Percentiles rank a stretch among this genome's conserved stretches.
These are phyloP conservation scores for Syncephalastrum contaminatum DNA, from an alignment of 371 early-diverging fungal species.

Conservation along the genomic window DNA sequence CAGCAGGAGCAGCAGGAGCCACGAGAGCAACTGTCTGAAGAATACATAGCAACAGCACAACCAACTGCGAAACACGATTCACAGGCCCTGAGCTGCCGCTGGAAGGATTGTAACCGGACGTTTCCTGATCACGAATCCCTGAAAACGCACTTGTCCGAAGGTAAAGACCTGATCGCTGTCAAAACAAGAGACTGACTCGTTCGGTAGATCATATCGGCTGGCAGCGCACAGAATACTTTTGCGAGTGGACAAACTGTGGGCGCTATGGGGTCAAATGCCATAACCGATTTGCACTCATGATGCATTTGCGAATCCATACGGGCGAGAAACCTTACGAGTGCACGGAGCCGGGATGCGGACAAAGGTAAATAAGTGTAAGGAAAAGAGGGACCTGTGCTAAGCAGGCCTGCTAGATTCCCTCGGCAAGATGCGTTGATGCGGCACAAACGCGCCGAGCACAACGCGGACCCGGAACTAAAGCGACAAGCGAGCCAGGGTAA, in stretches of 20 bases:
- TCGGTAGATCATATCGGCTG: conserved; percentile 58
- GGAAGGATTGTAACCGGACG: conserved; percentile 46
- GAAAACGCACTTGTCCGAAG: conserved; percentile 57
- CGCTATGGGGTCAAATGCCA: conserved; percentile 56
- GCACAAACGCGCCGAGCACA: conserved; percentile 29
- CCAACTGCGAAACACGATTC: not conserved
- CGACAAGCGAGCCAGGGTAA: not conserved
- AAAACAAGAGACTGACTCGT: not conserved
- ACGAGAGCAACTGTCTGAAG: too few species aligned
- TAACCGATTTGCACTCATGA: conserved; percentile 63
- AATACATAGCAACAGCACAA: too few species aligned
- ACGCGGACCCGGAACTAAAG: conserved; percentile 1
- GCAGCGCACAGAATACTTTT: conserved; percentile 59
- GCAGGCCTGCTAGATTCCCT: conserved; percentile 26
- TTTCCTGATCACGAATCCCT: conserved; percentile 41
- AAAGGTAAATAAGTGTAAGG: conserved; percentile 23
- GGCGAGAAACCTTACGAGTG: conserved; percentile 69
- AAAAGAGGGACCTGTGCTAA: too few species aligned
- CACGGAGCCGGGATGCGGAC: conserved; percentile 29
- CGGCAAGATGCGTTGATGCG: conserved; percentile 39
- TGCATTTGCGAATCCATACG: conserved; percentile 67
- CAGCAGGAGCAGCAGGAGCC: too few species aligned
- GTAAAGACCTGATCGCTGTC: conserved; percentile 8
- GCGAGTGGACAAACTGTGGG: conserved; percentile 61
- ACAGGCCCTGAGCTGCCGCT: conserved; percentile 34